phyloP scores from a whole-genome alignment of 1,284 basidiomycete genomes.

The Sparassis latifolia region DNA sequence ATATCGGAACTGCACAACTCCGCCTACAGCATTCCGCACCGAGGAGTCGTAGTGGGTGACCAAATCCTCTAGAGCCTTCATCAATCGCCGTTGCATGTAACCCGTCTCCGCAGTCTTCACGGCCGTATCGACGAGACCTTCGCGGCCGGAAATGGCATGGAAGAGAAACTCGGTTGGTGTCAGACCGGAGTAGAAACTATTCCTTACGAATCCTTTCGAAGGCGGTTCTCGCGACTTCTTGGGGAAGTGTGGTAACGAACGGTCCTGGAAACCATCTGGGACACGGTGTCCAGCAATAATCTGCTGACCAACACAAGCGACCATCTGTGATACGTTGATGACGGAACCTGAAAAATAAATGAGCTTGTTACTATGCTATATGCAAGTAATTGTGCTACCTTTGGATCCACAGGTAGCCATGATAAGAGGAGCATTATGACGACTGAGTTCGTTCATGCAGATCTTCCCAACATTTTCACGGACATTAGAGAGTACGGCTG shows the following conservation, averaged over 20 bases:
- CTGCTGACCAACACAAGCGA: constrained; percentile 99
- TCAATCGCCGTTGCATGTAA: constrained; percentile 97
- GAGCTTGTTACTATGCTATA: neutral
- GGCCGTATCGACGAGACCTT: constrained; percentile 98
- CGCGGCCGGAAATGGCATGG: constrained; percentile 98
- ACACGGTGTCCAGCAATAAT: constrained; percentile 98
- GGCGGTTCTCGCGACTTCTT: constrained; percentile 98
- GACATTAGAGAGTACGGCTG: constrained; percentile 89
- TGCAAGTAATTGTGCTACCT: constrained; percentile 39
- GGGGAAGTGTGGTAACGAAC: constrained; percentile 95
- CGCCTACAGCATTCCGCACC: constrained; percentile 94
- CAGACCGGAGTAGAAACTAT: constrained; percentile 95
- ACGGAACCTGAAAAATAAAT: constrained; percentile 68
- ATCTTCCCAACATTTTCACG: constrained; percentile 95
- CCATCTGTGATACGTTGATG: constrained; percentile 99
- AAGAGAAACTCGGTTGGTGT: constrained; percentile 96
- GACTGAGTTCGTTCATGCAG: constrained; percentile 95
- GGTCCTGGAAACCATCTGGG: constrained; percentile 98
- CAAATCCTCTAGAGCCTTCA: constrained; percentile 98
- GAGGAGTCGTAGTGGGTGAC: constrained; percentile 96
- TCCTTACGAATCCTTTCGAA: constrained; percentile 97
- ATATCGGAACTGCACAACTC: constrained; percentile 97
- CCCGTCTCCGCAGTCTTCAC: constrained; percentile 99
- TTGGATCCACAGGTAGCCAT: constrained; percentile 99
- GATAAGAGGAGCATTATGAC: constrained; percentile 95